These are phyloP conservation scores for Pichia deserticola DNA, from an alignment of 805 yeast genomes.

Conservation along the genomic window DNA sequence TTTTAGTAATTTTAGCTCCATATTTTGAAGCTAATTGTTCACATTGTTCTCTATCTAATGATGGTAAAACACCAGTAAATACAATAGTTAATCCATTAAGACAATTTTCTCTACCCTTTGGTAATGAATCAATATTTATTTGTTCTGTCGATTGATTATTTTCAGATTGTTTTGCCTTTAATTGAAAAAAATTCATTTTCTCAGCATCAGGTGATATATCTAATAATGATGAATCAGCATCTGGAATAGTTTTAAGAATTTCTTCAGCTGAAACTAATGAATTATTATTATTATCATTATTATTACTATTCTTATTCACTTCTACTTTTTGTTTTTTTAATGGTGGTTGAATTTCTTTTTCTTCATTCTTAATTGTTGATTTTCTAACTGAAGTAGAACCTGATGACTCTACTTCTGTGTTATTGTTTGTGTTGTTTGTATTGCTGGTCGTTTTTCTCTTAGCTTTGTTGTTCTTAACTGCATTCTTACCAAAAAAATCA, in stretches of 20 bases:
- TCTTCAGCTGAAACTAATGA: slow-evolving; percentile 38
- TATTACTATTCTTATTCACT: not conserved
- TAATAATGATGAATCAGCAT: slow-evolving; percentile 49
- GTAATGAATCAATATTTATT: slow-evolving; percentile 39
- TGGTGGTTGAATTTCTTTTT: not conserved
- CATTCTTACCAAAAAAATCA: slow-evolving; percentile 25
- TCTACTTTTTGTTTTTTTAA: slow-evolving; percentile 8
- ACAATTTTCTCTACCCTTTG: slow-evolving; percentile 82
- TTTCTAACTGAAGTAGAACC: too few species aligned
- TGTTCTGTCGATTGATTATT: slow-evolving; percentile 25
- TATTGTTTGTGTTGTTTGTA: too few species aligned
- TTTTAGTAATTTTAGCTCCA: slow-evolving; percentile 86
- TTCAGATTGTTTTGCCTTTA: slow-evolving; percentile 38
- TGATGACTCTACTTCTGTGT: too few species aligned
- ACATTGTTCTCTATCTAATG: slow-evolving; percentile 66
- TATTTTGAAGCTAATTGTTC: slow-evolving; percentile 73
- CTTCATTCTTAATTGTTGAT: too few species aligned
- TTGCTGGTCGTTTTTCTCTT: slow-evolving; percentile 2
- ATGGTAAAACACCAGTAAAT: slow-evolving; percentile 85
- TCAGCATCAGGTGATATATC: slow-evolving; percentile 37
- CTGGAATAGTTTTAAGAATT: slow-evolving; percentile 58
- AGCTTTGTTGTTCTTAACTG: slow-evolving; percentile 12
- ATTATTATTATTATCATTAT: not conserved
- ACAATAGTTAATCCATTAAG: slow-evolving; percentile 84
- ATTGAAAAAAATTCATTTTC: slow-evolving; percentile 46